phyloP scores from a whole-genome alignment of 345 rosid genomes.

The Eucalyptus virginea region DNA sequence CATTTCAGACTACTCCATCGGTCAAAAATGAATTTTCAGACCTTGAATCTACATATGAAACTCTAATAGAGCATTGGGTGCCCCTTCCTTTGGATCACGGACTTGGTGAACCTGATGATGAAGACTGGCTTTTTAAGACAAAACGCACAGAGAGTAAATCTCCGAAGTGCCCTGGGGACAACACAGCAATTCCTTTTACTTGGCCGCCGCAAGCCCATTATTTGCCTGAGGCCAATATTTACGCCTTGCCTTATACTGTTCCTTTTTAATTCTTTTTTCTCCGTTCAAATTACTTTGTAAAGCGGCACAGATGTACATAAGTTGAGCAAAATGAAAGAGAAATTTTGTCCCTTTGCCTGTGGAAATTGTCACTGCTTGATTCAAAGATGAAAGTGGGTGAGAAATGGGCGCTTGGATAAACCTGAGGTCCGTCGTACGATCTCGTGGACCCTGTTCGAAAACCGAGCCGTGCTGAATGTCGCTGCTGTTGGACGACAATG shows the following conservation, averaged over 20 bases:
- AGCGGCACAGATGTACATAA: neutral
- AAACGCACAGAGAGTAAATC: neutral
- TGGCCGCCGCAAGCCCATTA: conserved; percentile 20
- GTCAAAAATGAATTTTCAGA: neutral
- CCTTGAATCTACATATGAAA: conserved; percentile 1
- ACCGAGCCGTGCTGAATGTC: neutral
- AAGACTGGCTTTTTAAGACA: conserved; percentile 42
- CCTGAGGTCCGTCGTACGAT: neutral
- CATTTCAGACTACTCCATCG: neutral
- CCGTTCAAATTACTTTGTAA: neutral
- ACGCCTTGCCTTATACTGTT: conserved; percentile 52
- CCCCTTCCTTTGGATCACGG: conserved; percentile 1
- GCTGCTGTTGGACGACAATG: neutral
- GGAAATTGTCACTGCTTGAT: neutral
- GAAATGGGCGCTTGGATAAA: neutral
- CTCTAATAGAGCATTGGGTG: conserved; percentile 37
- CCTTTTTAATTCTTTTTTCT: conserved; percentile 20
- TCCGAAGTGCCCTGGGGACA: neutral
- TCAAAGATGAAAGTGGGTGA: neutral
- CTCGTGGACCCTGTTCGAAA: neutral
- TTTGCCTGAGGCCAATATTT: conserved; percentile 30
- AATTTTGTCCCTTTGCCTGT: neutral
- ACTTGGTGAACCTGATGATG: conserved; percentile 3
- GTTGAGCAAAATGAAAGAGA: neutral
- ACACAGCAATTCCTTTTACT: neutral